These are phyloP conservation scores for Teunomyces kruisii DNA, from an alignment of 805 yeast genomes.

Conservation along the genomic window DNA sequence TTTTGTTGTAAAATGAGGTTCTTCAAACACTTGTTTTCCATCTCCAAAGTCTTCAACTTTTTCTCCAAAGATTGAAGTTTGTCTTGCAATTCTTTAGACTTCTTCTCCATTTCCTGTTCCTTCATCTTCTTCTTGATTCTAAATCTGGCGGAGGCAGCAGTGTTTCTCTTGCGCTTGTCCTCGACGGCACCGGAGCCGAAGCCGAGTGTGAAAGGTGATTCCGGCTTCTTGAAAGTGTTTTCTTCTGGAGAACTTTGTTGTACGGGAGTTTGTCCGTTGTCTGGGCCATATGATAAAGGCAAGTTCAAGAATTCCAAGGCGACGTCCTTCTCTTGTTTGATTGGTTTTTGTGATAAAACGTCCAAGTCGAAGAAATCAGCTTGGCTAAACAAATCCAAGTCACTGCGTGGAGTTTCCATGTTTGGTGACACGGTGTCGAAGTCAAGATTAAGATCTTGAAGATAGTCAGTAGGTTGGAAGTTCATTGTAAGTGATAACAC, in stretches of 20 bases:
- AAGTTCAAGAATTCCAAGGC: conserved; percentile 9
- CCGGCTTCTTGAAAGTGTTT: conserved; percentile 1
- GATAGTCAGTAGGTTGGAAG: conserved; percentile 42
- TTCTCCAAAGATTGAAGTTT: conserved; percentile 64
- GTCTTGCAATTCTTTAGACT: conserved; percentile 70
- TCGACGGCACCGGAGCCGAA: conserved; percentile 27
- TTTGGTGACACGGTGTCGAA: conserved; percentile 27
- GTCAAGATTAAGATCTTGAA: conserved; percentile 40
- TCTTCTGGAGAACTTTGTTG: not conserved
- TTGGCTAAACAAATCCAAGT: conserved; percentile 41
- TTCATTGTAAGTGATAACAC: conserved; percentile 25
- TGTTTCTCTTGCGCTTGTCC: conserved; percentile 82
- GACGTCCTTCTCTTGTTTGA: conserved; percentile 8
- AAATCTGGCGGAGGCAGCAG: conserved; percentile 94
- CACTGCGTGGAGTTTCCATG: conserved; percentile 18
- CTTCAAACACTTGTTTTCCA: conserved; percentile 87
- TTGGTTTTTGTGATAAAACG: conserved; percentile 21
- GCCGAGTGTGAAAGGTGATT: not conserved
- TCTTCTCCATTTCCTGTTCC: conserved; percentile 87
- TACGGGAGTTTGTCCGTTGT: not conserved
- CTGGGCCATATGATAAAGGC: not conserved
- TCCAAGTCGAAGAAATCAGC: conserved; percentile 42
- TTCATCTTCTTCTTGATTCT: conserved; percentile 87
- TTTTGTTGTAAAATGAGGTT: conserved; percentile 82
- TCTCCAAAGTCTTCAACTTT: conserved; percentile 79